A percentile compares a stretch with the other conserved stretches of the same genome.
These are phyloP conservation scores for Geoglossum glabrum DNA, from an alignment of 495 filamentous ascomycete genomes.

Conservation along the genomic window DNA sequence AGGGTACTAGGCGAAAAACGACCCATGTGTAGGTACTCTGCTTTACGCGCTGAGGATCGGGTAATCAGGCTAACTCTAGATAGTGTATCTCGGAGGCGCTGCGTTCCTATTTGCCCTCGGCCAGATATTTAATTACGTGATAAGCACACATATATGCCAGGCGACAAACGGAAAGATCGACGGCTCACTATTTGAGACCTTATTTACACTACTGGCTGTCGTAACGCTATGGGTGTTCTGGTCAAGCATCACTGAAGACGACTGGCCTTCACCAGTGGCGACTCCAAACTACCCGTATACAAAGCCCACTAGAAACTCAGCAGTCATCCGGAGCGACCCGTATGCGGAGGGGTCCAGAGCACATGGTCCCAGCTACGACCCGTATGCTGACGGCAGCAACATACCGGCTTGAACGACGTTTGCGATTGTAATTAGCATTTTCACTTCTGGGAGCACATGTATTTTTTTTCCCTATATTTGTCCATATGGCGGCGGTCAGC, in stretches of 20 bases:
- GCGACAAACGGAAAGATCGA: slow-evolving; percentile 73
- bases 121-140: slow-evolving; percentile 87
- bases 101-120: slow-evolving; percentile 71
- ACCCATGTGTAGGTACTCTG: slow-evolving; percentile 49
- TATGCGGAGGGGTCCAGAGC: no score
- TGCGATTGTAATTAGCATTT: background rate
- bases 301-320: no score
- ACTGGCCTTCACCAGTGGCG: slow-evolving; percentile 60
- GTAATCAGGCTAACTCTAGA: slow-evolving; percentile 1
- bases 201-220: slow-evolving; percentile 74
- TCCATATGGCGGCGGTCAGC: background rate
- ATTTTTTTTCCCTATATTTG: background rate
- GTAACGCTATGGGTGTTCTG: slow-evolving; percentile 82
- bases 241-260: slow-evolving; percentile 97
- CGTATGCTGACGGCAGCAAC: background rate
- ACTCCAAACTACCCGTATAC: no score
- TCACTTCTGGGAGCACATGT: background rate
- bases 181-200: slow-evolving; percentile 77
- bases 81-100: slow-evolving; percentile 57
- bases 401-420: background rate
- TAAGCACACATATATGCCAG: slow-evolving; percentile 74
- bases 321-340: no score
- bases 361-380: no score
- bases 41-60: background rate
- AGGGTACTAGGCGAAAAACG: slow-evolving; percentile 64